Evolutionary conservation across 257 asterid genomes (phyloP).

Genomic region (Solanum chaucha): DNA sequence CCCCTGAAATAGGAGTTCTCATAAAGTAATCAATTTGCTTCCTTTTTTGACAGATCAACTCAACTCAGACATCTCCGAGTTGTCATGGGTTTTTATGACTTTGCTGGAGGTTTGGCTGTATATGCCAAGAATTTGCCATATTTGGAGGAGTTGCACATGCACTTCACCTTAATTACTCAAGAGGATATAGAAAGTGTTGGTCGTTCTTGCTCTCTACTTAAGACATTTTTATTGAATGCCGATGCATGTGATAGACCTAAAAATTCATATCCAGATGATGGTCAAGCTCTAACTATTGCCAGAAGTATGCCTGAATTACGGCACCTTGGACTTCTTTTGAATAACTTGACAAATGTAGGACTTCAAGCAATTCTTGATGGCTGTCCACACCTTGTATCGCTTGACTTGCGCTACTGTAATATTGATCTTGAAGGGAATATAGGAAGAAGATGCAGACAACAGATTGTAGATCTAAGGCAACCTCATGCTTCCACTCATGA

Average conservation of each 20-base stretch:
- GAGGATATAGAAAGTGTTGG: conserved; percentile 5
- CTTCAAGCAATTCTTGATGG: background rate
- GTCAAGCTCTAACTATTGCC: no score
- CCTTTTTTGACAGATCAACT: no score
- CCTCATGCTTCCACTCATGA: background rate
- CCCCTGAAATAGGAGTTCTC: no score
- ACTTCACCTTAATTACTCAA: conserved; percentile 2
- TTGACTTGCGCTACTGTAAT: no score
- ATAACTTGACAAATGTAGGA: background rate
- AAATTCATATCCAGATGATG: no score
- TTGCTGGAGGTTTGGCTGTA: background rate
- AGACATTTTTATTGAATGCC: no score
- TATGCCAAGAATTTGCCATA: conserved; percentile 11
- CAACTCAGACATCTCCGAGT: conserved; percentile 6
- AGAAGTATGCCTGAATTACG: no score
- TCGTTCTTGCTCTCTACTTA: background rate
- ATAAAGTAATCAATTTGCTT: no score
- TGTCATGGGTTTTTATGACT: no score
- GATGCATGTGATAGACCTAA: no score
- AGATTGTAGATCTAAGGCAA: background rate
- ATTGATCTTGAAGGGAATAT: background rate
- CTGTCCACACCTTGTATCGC: no score
- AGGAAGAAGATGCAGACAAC: background rate
- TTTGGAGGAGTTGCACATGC: conserved; percentile 30
- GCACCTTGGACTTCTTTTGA: no score